Conservation (phyloP, 83 land plant species). For the Picea abies region DNA sequence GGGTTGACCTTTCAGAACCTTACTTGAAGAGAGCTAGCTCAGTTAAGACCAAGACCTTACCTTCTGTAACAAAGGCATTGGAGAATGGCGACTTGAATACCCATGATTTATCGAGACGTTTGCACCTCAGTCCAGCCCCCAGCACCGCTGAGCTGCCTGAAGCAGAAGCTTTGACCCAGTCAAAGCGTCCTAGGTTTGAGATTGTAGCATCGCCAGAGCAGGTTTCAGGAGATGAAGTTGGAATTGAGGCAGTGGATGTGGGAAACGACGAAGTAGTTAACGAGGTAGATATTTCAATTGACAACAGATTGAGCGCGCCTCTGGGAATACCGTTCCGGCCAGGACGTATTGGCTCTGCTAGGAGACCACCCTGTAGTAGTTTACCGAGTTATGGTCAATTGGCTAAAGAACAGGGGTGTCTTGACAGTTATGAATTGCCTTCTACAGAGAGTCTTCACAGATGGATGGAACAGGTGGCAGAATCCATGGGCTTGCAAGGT, state of each 20-base stretch:
- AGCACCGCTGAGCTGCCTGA: constrained; percentile 42
- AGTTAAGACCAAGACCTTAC: too few relatives aligned
- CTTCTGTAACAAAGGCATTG: background rate
- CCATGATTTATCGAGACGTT: constrained; percentile 38
- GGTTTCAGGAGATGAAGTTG: constrained; percentile 17
- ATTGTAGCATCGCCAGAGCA: constrained; percentile 18
- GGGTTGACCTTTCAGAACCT: background rate
- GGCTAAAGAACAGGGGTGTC: constrained; percentile 11
- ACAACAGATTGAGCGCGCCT: constrained; percentile 52
- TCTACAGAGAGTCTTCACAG: constrained; percentile 48
- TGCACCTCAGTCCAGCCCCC: constrained; percentile 32
- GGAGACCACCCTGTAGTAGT: constrained; percentile 9
- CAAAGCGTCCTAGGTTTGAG: constrained; percentile 16
- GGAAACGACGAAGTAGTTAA: constrained; percentile 33
- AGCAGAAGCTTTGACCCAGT: constrained; percentile 12
- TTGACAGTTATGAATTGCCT: constrained; percentile 40
- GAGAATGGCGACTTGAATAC: constrained; percentile 41
- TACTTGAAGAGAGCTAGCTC: too few relatives aligned
- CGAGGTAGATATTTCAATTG: constrained; percentile 13
- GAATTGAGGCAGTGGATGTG: constrained; percentile 13
- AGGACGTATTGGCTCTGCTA: constrained; percentile 53
- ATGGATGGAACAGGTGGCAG: constrained; percentile 64
- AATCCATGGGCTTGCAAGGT: constrained; percentile 58
- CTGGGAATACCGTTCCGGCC: constrained; percentile 72
- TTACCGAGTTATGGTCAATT: background rate